Evolutionary conservation across 2,329 filamentous ascomycete species (phyloP).

Genomic region (Truncatella angustata): DNA sequence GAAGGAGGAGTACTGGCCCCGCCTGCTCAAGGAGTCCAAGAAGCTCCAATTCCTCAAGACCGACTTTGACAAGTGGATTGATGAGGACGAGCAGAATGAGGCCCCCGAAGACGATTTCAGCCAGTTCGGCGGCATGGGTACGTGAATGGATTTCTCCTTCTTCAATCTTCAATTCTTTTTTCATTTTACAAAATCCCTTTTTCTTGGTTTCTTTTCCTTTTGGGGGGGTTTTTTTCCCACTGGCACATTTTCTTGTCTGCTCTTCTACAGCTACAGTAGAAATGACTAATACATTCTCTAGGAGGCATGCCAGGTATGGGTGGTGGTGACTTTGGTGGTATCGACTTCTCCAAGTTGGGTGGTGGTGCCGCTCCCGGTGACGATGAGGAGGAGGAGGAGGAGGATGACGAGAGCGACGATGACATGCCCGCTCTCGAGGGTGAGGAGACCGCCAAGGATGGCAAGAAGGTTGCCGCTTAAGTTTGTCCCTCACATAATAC

Average conservation of each 20-base stretch:
- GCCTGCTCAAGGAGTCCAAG: slow-evolving; percentile 84
- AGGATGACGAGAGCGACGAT: slow-evolving; percentile 63
- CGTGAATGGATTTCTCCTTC: slow-evolving; percentile 30
- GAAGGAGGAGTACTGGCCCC: slow-evolving; percentile 92
- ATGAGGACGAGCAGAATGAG: slow-evolving; percentile 97
- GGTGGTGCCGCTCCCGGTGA: slow-evolving; percentile 50
- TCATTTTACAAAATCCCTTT: background rate
- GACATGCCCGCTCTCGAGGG: slow-evolving; percentile 84
- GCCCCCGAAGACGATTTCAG: slow-evolving; percentile 76
- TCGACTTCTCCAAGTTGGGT: slow-evolving; percentile 91
- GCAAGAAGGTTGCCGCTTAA: slow-evolving; percentile 21
- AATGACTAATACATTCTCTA: slow-evolving; percentile 23
- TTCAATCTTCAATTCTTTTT: background rate
- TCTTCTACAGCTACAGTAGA: background rate
- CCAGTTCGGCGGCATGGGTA: slow-evolving; percentile 65
- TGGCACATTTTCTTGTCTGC: background rate
- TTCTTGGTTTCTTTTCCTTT: no score
- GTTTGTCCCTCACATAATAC: background rate
- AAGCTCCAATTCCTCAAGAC: slow-evolving; percentile 97
- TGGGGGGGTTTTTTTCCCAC: no score
- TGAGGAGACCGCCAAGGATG: slow-evolving; percentile 48
- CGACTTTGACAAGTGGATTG: slow-evolving; percentile 99
- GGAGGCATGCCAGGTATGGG: slow-evolving; percentile 47
- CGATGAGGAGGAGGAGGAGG: slow-evolving; percentile 46
- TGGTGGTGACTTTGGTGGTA: slow-evolving; percentile 76